phyloP scores from a whole-genome alignment of 2,329 filamentous ascomycete species.

The Ilyonectria robusta region DNA sequence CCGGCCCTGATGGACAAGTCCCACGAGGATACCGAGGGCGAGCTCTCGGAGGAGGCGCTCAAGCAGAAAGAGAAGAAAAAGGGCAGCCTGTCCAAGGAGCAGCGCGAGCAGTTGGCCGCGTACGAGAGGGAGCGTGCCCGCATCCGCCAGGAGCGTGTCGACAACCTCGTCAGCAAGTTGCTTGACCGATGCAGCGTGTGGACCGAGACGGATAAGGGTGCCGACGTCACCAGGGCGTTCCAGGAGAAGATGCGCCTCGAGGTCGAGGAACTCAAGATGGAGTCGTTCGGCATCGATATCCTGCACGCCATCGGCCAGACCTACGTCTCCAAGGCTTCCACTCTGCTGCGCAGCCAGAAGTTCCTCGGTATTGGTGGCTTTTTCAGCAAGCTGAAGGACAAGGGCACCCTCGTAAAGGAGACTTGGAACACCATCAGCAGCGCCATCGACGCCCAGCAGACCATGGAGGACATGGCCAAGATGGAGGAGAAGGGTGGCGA shows the following conservation, averaged over 20 bases:
- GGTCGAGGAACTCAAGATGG: slow-evolving; percentile 99
- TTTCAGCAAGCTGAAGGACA: slow-evolving; percentile 94
- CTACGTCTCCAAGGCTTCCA: slow-evolving; percentile 89
- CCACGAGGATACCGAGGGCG: slow-evolving; percentile 74
- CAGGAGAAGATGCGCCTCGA: slow-evolving; percentile 95
- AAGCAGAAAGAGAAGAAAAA: slow-evolving; percentile 83
- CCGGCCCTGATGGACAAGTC: slow-evolving; percentile 88
- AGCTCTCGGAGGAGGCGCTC: slow-evolving; percentile 72
- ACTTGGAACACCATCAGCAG: slow-evolving; percentile 98
- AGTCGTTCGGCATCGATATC: slow-evolving; percentile 97
- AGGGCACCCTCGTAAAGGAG: slow-evolving; percentile 96
- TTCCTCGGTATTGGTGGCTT: slow-evolving; percentile 97
- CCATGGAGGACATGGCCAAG: slow-evolving; percentile 99
- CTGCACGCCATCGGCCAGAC: slow-evolving; percentile 94
- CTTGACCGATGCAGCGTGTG: slow-evolving; percentile 91
- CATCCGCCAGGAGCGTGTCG: slow-evolving; percentile 90
- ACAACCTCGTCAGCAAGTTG: slow-evolving; percentile 86
- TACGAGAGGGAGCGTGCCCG: slow-evolving; percentile 88
- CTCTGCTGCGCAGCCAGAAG: slow-evolving; percentile 94
- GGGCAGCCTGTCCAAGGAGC: slow-evolving; percentile 87
- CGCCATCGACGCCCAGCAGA: slow-evolving; percentile 96
- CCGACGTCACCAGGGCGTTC: slow-evolving; percentile 89
- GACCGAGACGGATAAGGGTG: slow-evolving; percentile 95
- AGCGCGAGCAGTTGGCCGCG: slow-evolving; percentile 90
- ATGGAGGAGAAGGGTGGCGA: slow-evolving; percentile 95